Evolutionary conservation across 2,329 filamentous ascomycete genomes (phyloP).

Genomic region (Aspergillus felis): DNA sequence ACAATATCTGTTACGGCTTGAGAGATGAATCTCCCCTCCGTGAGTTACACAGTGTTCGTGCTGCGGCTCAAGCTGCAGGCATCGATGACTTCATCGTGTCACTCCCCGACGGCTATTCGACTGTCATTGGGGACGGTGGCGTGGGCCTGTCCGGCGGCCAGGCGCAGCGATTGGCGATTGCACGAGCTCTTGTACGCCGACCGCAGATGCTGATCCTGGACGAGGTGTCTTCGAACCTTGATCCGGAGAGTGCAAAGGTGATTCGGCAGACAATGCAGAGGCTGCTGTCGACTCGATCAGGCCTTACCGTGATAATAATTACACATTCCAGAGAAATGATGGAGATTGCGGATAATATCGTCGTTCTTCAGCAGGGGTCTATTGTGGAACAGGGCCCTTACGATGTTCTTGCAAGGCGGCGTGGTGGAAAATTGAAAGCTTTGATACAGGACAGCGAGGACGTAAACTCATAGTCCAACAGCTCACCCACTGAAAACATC

Average conservation of each 20-base stretch:
- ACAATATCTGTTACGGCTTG: conserved; percentile 71
- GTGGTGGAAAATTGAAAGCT: conserved; percentile 46
- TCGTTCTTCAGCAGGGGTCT: conserved; percentile 66
- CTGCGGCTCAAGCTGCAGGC: conserved; percentile 54
- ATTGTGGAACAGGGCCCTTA: conserved; percentile 68
- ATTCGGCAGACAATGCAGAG: conserved; percentile 60
- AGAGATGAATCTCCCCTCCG: conserved; percentile 51
- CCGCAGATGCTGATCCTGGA: conserved; percentile 76
- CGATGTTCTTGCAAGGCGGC: conserved; percentile 50
- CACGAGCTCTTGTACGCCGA: conserved; percentile 67
- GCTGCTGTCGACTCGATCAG: conserved; percentile 44
- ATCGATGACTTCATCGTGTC: conserved; percentile 74
- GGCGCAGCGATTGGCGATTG: conserved; percentile 75
- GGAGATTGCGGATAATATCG: conserved; percentile 67
- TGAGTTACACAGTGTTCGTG: conserved; percentile 46
- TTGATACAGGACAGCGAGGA: conserved; percentile 21
- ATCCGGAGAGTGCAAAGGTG: conserved; percentile 61
- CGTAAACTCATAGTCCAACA: background rate
- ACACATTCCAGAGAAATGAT: conserved; percentile 88
- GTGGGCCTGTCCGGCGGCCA: conserved; percentile 74
- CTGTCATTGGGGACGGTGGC: conserved; percentile 72
- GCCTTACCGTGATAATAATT: conserved; percentile 71
- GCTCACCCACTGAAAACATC: background rate
- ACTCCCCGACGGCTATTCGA: conserved; percentile 68
- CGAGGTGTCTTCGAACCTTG: conserved; percentile 79